These are phyloP conservation scores for Tulasnella sp. DNA, from an alignment of 768 basidiomycete genomes.

Conservation along the genomic window DNA sequence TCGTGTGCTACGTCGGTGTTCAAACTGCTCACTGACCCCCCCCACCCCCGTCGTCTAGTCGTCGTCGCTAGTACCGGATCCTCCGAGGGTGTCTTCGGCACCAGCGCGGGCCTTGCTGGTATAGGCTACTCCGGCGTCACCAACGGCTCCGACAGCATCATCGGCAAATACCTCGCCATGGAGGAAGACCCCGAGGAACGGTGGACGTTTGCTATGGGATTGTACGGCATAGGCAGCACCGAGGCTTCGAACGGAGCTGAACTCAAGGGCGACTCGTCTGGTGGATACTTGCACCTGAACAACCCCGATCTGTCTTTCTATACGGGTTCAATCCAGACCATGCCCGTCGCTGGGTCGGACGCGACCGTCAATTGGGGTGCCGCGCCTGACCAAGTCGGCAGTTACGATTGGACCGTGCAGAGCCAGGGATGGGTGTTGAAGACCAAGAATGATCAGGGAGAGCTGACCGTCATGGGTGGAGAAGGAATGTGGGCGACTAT, in stretches of 20 bases:
- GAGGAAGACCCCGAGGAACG: background rate
- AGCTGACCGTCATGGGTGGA: background rate
- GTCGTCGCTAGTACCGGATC: background rate
- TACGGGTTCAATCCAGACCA: background rate
- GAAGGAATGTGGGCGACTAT: constrained; percentile 23
- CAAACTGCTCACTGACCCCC: background rate
- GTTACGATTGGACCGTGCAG: constrained; percentile 27
- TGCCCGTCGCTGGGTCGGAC: background rate
- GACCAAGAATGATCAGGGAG: background rate
- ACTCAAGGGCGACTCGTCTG: background rate
- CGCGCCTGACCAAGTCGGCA: constrained; percentile 5
- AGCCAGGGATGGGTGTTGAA: constrained; percentile 15
- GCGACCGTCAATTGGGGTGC: background rate
- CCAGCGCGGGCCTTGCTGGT: background rate
- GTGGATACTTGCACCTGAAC: constrained; percentile 20
- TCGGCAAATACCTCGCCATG: constrained; percentile 24
- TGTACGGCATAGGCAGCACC: background rate
- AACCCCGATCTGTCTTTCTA: constrained; percentile 25
- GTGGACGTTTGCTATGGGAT: background rate
- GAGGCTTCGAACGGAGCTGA: background rate
- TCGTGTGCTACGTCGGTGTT: background rate
- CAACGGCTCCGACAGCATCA: background rate
- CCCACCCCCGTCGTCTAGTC: background rate
- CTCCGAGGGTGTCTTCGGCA: background rate
- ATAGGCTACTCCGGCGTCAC: constrained; percentile 21